phyloP scores from a whole-genome alignment of 1,139 yeast genomes.

The Taphrina deformans region DNA sequence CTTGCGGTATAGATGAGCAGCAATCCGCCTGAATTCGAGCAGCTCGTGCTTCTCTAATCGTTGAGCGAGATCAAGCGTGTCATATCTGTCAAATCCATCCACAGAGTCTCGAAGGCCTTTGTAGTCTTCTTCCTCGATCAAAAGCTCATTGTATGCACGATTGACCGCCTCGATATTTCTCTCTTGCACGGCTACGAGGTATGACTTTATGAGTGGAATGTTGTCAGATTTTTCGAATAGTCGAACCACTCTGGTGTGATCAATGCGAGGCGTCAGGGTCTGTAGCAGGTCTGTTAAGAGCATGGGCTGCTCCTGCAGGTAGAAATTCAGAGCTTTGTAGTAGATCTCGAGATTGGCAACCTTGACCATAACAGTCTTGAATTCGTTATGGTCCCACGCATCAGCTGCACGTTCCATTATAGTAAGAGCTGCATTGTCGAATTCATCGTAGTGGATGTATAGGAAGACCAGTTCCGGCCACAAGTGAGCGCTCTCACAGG shows the following conservation, averaged over 20 bases:
- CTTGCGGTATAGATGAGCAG: slow-evolving; percentile 89
- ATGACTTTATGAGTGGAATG: slow-evolving; percentile 92
- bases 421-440: slow-evolving; percentile 98
- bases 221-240: slow-evolving; percentile 94
- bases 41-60: slow-evolving; percentile 88
- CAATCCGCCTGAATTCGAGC: slow-evolving; percentile 91
- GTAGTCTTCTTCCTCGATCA: slow-evolving; percentile 95
- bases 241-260: slow-evolving; percentile 90
- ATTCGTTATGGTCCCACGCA: slow-evolving; percentile 89
- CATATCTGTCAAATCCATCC: slow-evolving; percentile 87
- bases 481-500: slow-evolving; percentile 88
- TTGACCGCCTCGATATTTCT: slow-evolving; percentile 90
- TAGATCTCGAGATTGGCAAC: slow-evolving; percentile 95
- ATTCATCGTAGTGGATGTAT: slow-evolving; percentile 97
- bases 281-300: slow-evolving; percentile 81
- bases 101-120: slow-evolving; percentile 83
- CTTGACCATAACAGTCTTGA: slow-evolving; percentile 91
- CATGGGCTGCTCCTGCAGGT: slow-evolving; percentile 88
- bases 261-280: slow-evolving; percentile 86
- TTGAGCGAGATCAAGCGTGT: slow-evolving; percentile 86
- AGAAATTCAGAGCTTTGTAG: slow-evolving; percentile 94
- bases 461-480: slow-evolving; percentile 96
- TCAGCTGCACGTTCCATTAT: slow-evolving; percentile 94
- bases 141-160: slow-evolving; percentile 89
- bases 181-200: slow-evolving; percentile 83